Evolutionary conservation across 169 alveolate genomes (phyloP), one percentile per base, ranked within the genome.

Genomic region (Plasmodium inui): DNA sequence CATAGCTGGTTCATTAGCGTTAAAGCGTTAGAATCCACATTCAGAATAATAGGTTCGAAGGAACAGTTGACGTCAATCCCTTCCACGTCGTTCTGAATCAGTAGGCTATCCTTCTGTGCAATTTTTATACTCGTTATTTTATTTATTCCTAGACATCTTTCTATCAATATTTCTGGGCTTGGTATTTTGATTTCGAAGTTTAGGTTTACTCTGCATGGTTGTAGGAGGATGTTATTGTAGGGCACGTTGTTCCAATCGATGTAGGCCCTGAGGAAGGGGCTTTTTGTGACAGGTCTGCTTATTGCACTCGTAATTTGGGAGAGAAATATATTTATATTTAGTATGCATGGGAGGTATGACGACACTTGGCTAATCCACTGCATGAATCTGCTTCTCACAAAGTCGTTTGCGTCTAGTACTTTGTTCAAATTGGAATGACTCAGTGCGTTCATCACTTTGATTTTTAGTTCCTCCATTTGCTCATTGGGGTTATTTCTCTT

Each of bases 181-280:
- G 94, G 84, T 7, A 80, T 30, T 46, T 89, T 78, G 61, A 89
- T 61, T 61, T 89, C 94, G 10, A 89, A 89, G 8, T 80, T 39
- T 1, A 89, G 34, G 17, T 89, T 89, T 28, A 67, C 84, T 89
- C 94, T 57, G 37, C 89, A 89, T 32, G 94, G 94, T 44, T 89
- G 94, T 28, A 89, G 53, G 32, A 89, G 73, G 32, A 89, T 89
- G 76, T 81, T 89, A 80, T 73, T 78, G 72, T 89, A 81, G 22
- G 94, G 91, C 1, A 89, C 78, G 37, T 80, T 89, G 74, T 89
- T 89, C 94, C 94, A 89, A 67, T 89, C 94, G 50, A 89, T 89
- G 73, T 89, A 89, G 26, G 94, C 94, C 50, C 82, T 78, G 44
- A 89, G 71, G 34, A 89, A 89, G n/a, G 94, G 85, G 53, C 34